These are phyloP conservation scores for Magnolia changhungtana DNA, from an alignment of 164 flowering plant genomes.

Conservation along the genomic window DNA sequence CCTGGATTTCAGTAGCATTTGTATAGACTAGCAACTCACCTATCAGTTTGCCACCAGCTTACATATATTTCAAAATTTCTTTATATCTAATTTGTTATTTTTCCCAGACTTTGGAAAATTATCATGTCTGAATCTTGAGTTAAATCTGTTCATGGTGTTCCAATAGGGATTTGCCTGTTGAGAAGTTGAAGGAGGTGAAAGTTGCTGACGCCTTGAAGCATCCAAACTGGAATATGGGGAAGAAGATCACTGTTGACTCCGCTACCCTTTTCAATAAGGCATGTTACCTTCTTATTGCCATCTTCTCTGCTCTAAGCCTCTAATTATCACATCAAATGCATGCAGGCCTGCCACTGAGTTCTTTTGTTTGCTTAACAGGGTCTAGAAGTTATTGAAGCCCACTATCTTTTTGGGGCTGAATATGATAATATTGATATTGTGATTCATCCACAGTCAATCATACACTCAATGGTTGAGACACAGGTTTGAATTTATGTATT, in stretches of 20 bases:
- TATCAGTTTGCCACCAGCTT: too few species aligned
- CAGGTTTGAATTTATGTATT: conserved; percentile 48
- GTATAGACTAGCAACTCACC: too few species aligned
- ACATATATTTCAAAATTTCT: too few species aligned
- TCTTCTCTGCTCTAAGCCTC: neutral
- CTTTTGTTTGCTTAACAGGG: conserved; percentile 52
- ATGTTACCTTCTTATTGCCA: conserved; percentile 5
- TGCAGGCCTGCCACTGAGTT: conserved; percentile 1
- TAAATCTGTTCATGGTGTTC: conserved; percentile 8
- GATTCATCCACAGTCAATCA: conserved; percentile 95
- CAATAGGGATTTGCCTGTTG: conserved; percentile 93
- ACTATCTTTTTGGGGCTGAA: conserved; percentile 89
- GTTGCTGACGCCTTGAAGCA: conserved; percentile 98
- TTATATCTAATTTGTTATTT: too few species aligned
- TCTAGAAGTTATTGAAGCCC: conserved; percentile 98
- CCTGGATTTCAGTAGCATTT: too few species aligned
- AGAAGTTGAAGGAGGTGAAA: conserved; percentile 85
- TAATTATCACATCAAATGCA: neutral
- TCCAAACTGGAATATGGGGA: conserved; percentile 99
- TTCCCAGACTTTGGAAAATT: too few species aligned
- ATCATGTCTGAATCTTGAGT: neutral
- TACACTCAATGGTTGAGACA: conserved; percentile 96
- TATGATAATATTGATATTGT: conserved; percentile 92
- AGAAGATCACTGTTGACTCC: conserved; percentile 97
- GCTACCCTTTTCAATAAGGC: conserved; percentile 99